Evolutionary conservation across 2,329 filamentous ascomycete genomes (phyloP).

Genomic region (Aspergillus tamarii): DNA sequence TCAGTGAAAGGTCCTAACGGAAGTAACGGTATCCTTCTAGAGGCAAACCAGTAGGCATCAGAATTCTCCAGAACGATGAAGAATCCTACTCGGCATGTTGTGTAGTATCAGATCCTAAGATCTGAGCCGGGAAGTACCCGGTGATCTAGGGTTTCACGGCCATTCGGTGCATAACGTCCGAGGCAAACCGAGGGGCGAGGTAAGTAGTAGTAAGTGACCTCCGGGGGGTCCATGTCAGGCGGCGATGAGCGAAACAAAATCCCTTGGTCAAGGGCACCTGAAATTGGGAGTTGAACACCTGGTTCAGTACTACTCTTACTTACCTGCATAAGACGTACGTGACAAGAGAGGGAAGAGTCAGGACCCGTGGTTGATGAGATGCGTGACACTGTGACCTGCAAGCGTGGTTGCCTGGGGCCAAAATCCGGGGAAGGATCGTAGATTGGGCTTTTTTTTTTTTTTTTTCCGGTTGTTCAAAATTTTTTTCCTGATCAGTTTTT

Average conservation of each 20-base stretch:
- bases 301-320: neutral
- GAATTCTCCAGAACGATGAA: neutral
- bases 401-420: slow-evolving; percentile 13
- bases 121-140: neutral
- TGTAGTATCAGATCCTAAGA: neutral
- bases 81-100: neutral
- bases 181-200: slow-evolving; percentile 4
- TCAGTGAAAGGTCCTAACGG: neutral
- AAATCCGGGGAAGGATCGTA: slow-evolving; percentile 18
- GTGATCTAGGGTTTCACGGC: neutral
- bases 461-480: neutral
- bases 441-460: neutral
- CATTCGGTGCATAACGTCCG: neutral
- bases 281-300: neutral
- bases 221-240: neutral
- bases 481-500: neutral
- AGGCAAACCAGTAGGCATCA: neutral
- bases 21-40: neutral
- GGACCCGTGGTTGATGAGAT: neutral
- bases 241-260: neutral
- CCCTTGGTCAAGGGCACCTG: neutral
- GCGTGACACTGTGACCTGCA: slow-evolving; percentile 11
- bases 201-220: neutral
- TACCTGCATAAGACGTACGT: neutral
- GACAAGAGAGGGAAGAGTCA: neutral